Evolutionary conservation across 192 early-diverging fungal genomes (phyloP).

Genomic region (Umbelopsis isabellina): DNA sequence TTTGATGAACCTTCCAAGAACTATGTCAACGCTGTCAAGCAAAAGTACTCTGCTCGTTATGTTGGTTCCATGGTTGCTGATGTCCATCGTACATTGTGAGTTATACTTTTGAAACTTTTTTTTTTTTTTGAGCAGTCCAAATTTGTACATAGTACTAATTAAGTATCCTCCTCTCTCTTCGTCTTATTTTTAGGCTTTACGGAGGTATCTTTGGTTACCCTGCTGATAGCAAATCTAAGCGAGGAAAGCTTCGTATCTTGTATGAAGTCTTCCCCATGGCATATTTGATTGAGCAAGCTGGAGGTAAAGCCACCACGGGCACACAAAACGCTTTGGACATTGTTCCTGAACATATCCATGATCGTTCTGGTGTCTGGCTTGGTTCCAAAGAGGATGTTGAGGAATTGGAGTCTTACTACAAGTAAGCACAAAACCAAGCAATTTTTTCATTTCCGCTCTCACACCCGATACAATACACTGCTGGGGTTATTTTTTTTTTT

Average conservation of each 20-base stretch:
- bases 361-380: conserved; percentile 88
- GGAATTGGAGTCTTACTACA: conserved; percentile 76
- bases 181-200: background rate
- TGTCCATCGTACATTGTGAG: conserved; percentile 87
- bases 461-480: background rate
- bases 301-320: conserved; percentile 90
- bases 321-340: conserved; percentile 81
- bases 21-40: conserved; percentile 92
- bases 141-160: background rate
- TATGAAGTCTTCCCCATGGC: conserved; percentile 99
- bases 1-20: conserved; percentile 86
- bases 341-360: conserved; percentile 86
- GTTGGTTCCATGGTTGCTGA: conserved; percentile 99
- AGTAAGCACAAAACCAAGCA: background rate
- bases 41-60: conserved; percentile 93
- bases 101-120: conserved; percentile 90
- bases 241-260: conserved; percentile 92
- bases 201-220: conserved; percentile 75
- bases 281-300: conserved; percentile 92
- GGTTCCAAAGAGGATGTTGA: conserved; percentile 91
- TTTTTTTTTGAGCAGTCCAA: conserved; percentile 25
- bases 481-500: background rate
- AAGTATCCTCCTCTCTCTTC: background rate
- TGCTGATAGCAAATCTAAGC: conserved; percentile 65
- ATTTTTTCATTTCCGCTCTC: background rate